Base-by-base conservation (phyloP, 495 filamentous ascomycete species). In the Annulohypoxylon moriforme region DNA sequence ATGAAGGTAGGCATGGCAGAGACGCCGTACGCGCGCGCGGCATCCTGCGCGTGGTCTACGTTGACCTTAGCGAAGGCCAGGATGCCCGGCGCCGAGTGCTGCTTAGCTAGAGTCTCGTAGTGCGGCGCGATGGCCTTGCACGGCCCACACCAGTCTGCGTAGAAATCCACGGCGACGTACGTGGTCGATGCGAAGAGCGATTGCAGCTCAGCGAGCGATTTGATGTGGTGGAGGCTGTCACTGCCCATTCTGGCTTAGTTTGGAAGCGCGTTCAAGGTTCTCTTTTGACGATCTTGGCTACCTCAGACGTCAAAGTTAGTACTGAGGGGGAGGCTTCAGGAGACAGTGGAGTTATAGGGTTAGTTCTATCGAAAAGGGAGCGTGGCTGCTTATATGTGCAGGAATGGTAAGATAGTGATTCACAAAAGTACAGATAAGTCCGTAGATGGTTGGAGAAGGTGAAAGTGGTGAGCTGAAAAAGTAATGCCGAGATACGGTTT, bases 1-100 rank as follows among this genome's bases (percentile, higher is more conserved):
- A 97, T 81, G 82, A 97, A 96, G 42, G 92, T 93, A 0, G 94
- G 94, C 86, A 93, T 89, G 31, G 89, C 89, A 61, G 75, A 73
- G 29, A 90, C 76, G 46, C 78, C 77, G 67, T 85, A 85, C 42
- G 75, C 67, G 18, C 76, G 36, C 7, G 87, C 83, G 33, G 86
- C 71, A 18, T 86, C 86, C 67, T 81, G 77, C 44, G 80, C 80
- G 31, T 68, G 67, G 69, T 90, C 88, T 24, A 89, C 85, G 79
- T 90, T 81, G 64, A 89, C 84, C 74, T 90, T 89, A 44, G 80
- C 84, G 68, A 90, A 90, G 29, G 81, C 84, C n/a, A 89, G 78
- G 29, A 78, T 71, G 8, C 76, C 75, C 0, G 81, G 74, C 18
- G 77, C 75, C 8, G 75, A 68, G 75, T 88, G 81, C 46, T 77